Evolutionary conservation across 345 rosid species (phyloP).

Genomic region (Gynandropsis gynandra): DNA sequence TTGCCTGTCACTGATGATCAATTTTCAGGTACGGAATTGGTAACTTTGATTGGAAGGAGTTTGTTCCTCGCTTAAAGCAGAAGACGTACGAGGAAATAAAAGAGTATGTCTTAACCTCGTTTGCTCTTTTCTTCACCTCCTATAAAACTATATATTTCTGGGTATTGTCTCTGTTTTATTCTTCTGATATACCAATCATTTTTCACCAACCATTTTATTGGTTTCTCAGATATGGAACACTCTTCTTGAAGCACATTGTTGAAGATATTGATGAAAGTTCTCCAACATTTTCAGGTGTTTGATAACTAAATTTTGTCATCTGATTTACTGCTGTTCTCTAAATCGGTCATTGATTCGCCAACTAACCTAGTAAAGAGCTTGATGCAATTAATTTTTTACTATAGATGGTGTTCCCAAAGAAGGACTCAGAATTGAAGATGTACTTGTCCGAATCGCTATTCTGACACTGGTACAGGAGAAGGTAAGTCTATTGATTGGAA

Average conservation of each 20-base stretch:
- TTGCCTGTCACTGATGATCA: neutral
- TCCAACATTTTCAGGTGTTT: constrained; percentile 68
- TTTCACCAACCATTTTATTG: constrained; percentile 6
- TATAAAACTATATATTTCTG: neutral
- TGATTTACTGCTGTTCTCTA: constrained; percentile 10
- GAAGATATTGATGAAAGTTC: constrained; percentile 64
- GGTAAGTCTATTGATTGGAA: constrained; percentile 36
- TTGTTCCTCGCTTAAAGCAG: constrained; percentile 80
- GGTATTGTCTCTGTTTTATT: constrained; percentile 1
- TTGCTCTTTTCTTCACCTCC: constrained; percentile 14
- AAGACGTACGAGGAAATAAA: constrained; percentile 79
- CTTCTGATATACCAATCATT: neutral
- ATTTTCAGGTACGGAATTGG: constrained; percentile 81
- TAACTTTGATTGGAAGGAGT: constrained; percentile 87
- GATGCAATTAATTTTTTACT: constrained; percentile 22
- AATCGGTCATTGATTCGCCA: constrained; percentile 12
- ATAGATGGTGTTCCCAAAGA: constrained; percentile 98
- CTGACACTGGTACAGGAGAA: constrained; percentile 63
- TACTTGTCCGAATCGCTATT: constrained; percentile 70
- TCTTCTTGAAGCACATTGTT: constrained; percentile 61
- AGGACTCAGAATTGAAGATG: constrained; percentile 90
- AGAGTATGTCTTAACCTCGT: constrained; percentile 40
- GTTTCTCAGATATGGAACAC: constrained; percentile 56
- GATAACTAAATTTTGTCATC: constrained; percentile 2
- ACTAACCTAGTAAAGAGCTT: constrained; percentile 10